Evolutionary conservation across 108 stramenopile species (phyloP).

Genomic region (Stephanodiscus minutulus): DNA sequence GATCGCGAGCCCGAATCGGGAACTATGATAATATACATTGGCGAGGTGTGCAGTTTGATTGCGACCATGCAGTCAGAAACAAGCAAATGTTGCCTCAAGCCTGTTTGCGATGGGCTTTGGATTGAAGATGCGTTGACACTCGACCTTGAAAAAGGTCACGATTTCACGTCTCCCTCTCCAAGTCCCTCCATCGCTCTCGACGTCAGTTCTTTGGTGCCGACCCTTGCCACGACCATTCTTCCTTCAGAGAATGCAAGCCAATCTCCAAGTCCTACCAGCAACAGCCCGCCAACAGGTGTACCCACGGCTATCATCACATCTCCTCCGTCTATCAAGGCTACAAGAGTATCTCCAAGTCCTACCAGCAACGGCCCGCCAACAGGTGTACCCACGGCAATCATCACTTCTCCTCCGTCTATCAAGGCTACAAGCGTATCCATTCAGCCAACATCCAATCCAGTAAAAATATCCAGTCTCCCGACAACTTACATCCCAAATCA

Average conservation of each 20-base stretch:
- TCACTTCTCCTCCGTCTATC: not conserved
- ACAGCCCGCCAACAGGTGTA: not conserved
- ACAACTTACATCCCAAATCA: conserved; percentile 13
- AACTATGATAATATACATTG: conserved; percentile 20
- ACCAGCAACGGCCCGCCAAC: not conserved
- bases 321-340: not conserved
- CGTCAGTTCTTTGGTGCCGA: conserved; percentile 1
- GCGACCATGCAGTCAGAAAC: conserved; percentile 9
- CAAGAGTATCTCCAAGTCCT: not conserved
- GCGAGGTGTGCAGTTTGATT: conserved; percentile 32
- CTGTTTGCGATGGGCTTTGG: conserved; percentile 26
- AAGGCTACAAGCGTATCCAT: too few species aligned
- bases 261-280: not conserved
- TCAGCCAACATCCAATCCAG: conserved; percentile 3
- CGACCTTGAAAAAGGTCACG: not conserved
- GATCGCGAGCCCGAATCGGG: not conserved
- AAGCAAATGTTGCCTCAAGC: conserved; percentile 15
- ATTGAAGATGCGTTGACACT: conserved; percentile 25
- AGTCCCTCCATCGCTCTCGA: not conserved
- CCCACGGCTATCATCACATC: not conserved
- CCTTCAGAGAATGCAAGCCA: not conserved
- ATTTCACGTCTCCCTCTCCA: not conserved
- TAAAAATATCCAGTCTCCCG: not conserved
- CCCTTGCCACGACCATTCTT: not conserved
- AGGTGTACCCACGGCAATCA: not conserved